Conservation (phyloP, 192 early-diverging fungal genomes). For the Coemansia sp. region DNA sequence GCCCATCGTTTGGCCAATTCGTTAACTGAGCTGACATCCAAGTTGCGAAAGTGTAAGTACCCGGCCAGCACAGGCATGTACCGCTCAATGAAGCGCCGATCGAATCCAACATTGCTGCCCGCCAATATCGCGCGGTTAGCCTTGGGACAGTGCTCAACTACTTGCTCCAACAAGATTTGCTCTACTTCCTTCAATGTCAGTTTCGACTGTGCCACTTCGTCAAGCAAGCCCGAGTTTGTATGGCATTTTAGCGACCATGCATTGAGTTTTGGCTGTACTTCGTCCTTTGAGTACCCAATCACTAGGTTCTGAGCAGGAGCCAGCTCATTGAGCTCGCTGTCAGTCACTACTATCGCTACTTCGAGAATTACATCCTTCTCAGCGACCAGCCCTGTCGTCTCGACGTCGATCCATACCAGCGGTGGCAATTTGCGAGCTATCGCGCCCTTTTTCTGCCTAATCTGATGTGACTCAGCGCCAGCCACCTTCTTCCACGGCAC, state of each 20-base stretch:
- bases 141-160: slow-evolving; percentile 67
- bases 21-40: slow-evolving; percentile 87
- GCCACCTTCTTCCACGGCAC: slow-evolving; percentile 5
- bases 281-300: slow-evolving; percentile 45
- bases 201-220: slow-evolving; percentile 65
- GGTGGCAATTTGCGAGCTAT: slow-evolving; percentile 6
- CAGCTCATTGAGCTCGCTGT: slow-evolving; percentile 77
- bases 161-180: slow-evolving; percentile 66
- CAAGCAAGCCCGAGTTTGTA: slow-evolving; percentile 72
- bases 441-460: neutral
- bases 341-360: slow-evolving; percentile 83
- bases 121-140: slow-evolving; percentile 68
- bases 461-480: neutral
- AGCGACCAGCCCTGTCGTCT: slow-evolving; percentile 34
- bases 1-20: slow-evolving; percentile 80
- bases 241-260: slow-evolving; percentile 88
- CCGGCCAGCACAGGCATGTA: slow-evolving; percentile 76
- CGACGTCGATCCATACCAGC: slow-evolving; percentile 28
- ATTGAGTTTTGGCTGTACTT: slow-evolving; percentile 71
- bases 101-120: slow-evolving; percentile 90
- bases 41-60: slow-evolving; percentile 78
- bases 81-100: slow-evolving; percentile 76
- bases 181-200: slow-evolving; percentile 68
- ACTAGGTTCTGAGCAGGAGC: slow-evolving; percentile 64
- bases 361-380: slow-evolving; percentile 80